Evolutionary conservation across 805 yeast genomes (phyloP), one percentile per base, ranked within the genome.

Genomic region (Wickerhamiella hasegawae): DNA sequence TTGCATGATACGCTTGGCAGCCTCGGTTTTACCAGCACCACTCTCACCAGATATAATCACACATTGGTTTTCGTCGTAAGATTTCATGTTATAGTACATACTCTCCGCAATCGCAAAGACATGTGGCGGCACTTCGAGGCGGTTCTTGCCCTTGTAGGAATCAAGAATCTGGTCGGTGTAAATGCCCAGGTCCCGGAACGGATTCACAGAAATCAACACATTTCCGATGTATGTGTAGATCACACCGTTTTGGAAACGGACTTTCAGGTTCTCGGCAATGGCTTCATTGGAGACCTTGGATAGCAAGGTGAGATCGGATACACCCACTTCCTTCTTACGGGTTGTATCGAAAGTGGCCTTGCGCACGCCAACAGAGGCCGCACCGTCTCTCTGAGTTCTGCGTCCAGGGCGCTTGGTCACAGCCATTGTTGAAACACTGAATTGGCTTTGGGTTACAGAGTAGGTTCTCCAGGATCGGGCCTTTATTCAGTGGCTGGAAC

Each of bases 11-110:
- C 92, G 73, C 63, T 87, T 87, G 28, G 97, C 96, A 17, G 96
- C 96, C 60, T 87, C 97, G 4, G 97, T 87, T 54, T 87, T 87
- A 34, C 97, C 97, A 4, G 97, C 97, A 42, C 97, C 97, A 1
- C 94, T 81, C 56, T 87, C 97, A 38, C 97, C 97, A 3, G 94
- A 81, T 45, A 90, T 90, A 48, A 90, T 90, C 17, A 90, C 97
- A 68, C 97, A 87, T 56, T 90, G 98, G 52, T 75, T 83, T 49
- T 90, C 97, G 40, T 79, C 73, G 58, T 90, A 90, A 0, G 94
- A 78, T 58, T 85, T 85, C 75, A 90, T 69, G 55, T 87, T 81
- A 60, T 90, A 87, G 58, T 78, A 90, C 94, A 90, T 84, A 24
- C 92, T 62, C 59, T 90, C 99, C 9, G 99, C 98, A 49, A 90